Evolutionary conservation across 208 protist species (phyloP).

Genomic region (Leishmania major): DNA sequence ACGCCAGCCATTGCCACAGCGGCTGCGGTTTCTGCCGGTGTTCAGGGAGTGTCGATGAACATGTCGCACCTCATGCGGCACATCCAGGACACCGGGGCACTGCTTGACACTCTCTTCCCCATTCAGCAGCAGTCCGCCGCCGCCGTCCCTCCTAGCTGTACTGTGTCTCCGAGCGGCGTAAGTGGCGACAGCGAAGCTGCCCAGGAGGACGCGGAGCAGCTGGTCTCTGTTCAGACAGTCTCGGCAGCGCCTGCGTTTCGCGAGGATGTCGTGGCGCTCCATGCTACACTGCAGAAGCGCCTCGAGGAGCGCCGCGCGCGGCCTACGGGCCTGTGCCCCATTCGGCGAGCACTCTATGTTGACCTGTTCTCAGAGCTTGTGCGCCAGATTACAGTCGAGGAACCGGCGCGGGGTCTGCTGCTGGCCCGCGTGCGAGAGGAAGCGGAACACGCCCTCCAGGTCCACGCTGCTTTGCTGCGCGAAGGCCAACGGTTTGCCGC

Average conservation of each 20-base stretch:
- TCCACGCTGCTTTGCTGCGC: conserved; percentile 59
- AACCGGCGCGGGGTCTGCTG: conserved; percentile 96
- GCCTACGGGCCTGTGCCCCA: conserved; percentile 96
- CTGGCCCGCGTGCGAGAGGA: conserved; percentile 97
- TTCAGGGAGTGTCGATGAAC: conserved; percentile 3
- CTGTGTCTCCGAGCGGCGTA: neutral
- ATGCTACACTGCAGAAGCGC: conserved; percentile 90
- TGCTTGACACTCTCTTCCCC: conserved; percentile 67
- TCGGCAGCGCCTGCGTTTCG: conserved; percentile 61
- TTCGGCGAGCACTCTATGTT: conserved; percentile 96
- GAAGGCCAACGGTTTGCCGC: conserved; percentile 90
- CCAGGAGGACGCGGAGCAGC: neutral
- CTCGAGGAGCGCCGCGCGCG: conserved; percentile 93
- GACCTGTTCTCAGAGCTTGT: conserved; percentile 98
- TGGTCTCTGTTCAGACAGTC: conserved; percentile 48
- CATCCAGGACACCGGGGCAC: conserved; percentile 38
- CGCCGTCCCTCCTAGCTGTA: neutral
- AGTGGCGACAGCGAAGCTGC: neutral
- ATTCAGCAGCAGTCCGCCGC: conserved; percentile 12
- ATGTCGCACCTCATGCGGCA: conserved; percentile 49
- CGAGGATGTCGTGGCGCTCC: conserved; percentile 73
- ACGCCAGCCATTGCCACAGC: conserved; percentile 8
- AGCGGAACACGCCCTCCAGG: conserved; percentile 55
- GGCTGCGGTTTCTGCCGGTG: neutral
- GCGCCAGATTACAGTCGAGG: conserved; percentile 98